Percentiles rank a stretch among this genome's conserved stretches.
Evolutionary conservation across 176 grass and related monocot species (phyloP).

Genomic region (Olyra latifolia): DNA sequence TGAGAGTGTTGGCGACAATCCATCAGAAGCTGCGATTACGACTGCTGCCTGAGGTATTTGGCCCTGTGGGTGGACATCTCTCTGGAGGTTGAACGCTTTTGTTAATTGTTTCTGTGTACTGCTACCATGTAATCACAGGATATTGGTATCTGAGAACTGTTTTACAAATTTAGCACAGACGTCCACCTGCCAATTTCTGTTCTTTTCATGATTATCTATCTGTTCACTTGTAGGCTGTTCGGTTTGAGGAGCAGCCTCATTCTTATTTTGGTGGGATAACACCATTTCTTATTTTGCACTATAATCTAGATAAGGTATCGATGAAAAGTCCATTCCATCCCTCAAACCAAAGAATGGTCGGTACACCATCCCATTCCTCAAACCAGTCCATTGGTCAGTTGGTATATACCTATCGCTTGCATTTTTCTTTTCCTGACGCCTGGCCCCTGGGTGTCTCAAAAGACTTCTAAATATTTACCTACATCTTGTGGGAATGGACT

Average conservation of each 20-base stretch:
- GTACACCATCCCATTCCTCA: too few species aligned
- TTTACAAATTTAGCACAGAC: conserved; percentile 22
- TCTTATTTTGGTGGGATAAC: too few species aligned
- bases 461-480: neutral
- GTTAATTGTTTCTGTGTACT: conserved; percentile 27
- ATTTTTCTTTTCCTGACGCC: neutral
- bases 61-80: neutral
- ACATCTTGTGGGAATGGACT: neutral
- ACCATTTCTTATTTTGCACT: too few species aligned
- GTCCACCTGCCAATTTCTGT: conserved; percentile 5
- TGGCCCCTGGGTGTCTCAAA: neutral
- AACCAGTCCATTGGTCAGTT: too few species aligned
- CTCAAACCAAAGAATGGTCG: too few species aligned
- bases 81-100: neutral
- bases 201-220: neutral
- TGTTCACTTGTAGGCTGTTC: neutral
- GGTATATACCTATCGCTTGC: neutral
- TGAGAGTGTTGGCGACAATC: conserved; percentile 9
- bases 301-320: too few species aligned
- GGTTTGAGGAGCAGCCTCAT: too few species aligned
- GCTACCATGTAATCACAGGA: conserved; percentile 38
- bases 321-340: too few species aligned
- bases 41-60: neutral
- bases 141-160: conserved; percentile 15
- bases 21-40: conserved; percentile 9